Conservation (phyloP, 1,284 basidiomycete species). For the Ganoderma lingzhi region DNA sequence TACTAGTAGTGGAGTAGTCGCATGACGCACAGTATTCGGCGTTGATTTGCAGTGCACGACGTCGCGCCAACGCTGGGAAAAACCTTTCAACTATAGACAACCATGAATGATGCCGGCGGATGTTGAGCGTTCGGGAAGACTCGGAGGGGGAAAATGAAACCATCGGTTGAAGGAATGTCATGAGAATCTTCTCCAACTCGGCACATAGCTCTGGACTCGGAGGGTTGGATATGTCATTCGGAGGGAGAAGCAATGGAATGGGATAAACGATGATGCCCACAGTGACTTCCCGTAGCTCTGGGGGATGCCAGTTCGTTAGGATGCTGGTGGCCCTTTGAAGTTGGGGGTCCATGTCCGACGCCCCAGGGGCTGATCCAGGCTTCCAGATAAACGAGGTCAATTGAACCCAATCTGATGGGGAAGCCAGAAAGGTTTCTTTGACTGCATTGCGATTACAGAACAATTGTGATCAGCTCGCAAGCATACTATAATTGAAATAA, state of each 20-base stretch:
- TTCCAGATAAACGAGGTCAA: background rate
- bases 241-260: no score
- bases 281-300: background rate
- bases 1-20: no score
- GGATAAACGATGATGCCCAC: no score
- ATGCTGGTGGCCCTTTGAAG: no score
- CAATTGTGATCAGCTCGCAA: background rate
- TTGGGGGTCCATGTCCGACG: background rate
- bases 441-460: background rate
- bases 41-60: background rate
- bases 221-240: no score
- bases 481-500: no score
- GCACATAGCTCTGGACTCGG: background rate
- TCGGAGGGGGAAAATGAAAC: background rate
- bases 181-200: background rate
- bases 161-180: background rate
- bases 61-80: background rate
- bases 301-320: background rate
- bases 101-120: background rate
- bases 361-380: no score
- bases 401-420: background rate
- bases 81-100: background rate
- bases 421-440: background rate
- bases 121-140: no score
- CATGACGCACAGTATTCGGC: background rate